A percentile compares a stretch with the other conserved stretches of the same genome.
Conservation (phyloP, 2,329 filamentous ascomycete genomes). For the Dactylella cylindrospora region DNA sequence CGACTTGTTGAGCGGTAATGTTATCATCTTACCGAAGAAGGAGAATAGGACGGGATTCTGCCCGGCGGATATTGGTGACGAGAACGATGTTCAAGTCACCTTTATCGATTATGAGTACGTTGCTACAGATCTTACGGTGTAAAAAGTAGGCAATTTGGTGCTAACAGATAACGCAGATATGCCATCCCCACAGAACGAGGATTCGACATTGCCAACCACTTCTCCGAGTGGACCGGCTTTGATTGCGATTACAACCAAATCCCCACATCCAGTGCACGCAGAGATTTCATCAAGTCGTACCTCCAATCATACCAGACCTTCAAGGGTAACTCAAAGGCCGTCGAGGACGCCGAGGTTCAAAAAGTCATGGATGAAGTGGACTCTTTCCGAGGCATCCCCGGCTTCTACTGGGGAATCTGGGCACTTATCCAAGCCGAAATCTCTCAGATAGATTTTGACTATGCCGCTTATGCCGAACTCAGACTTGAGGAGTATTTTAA, state of each 20-base stretch:
- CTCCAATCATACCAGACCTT: slow-evolving; percentile 70
- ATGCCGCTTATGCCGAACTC: slow-evolving; percentile 83
- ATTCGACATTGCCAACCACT: slow-evolving; percentile 97
- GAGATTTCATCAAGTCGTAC: slow-evolving; percentile 81
- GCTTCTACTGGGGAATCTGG: slow-evolving; percentile 93
- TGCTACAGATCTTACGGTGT: neutral
- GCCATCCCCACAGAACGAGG: slow-evolving; percentile 89
- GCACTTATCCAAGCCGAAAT: slow-evolving; percentile 91
- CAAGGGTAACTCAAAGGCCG: slow-evolving; percentile 52
- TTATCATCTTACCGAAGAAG: slow-evolving; percentile 71
- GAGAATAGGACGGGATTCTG: slow-evolving; percentile 49
- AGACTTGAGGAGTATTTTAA: slow-evolving; percentile 89
- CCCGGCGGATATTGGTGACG: slow-evolving; percentile 46
- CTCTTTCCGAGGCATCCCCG: slow-evolving; percentile 80
- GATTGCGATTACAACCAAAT: slow-evolving; percentile 86
- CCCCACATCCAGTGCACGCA: slow-evolving; percentile 74
- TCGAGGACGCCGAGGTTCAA: slow-evolving; percentile 65
- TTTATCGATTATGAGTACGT: slow-evolving; percentile 90
- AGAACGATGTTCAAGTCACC: slow-evolving; percentile 60
- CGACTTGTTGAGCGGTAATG: slow-evolving; percentile 93
- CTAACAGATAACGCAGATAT: slow-evolving; percentile 57
- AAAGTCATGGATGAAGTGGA: slow-evolving; percentile 80
- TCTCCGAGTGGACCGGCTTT: slow-evolving; percentile 96
- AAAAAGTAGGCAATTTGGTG: neutral
- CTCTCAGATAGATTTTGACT: slow-evolving; percentile 95